These are phyloP conservation scores for Monilinia fructicola DNA, from an alignment of 2,329 filamentous ascomycete genomes.

Conservation along the genomic window DNA sequence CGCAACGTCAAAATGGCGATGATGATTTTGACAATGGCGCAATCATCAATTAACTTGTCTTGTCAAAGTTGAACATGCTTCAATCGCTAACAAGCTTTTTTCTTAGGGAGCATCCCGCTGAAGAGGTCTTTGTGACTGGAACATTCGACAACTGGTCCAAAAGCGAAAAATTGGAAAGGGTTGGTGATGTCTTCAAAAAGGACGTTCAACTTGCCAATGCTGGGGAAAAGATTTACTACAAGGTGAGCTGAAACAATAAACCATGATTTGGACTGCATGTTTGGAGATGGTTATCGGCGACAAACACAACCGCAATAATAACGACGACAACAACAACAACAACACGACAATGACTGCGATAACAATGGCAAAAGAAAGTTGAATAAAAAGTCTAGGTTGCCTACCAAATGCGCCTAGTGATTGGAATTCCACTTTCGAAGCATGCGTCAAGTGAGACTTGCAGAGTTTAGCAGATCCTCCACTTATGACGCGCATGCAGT, in stretches of 20 bases:
- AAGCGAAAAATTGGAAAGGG: constrained; percentile 78
- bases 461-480: constrained; percentile 16
- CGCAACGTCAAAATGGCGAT: not conserved
- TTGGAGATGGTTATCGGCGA: not conserved
- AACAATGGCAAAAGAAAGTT: constrained; percentile 8
- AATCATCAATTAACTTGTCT: not conserved
- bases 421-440: constrained; percentile 19
- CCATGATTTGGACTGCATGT: not conserved
- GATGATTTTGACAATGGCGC: not conserved
- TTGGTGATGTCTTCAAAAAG: constrained; percentile 74
- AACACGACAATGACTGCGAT: too few species aligned
- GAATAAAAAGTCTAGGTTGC: not conserved
- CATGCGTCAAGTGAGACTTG: constrained; percentile 14
- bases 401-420: constrained; percentile 15
- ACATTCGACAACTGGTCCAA: constrained; percentile 94
- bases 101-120: constrained; percentile 76
- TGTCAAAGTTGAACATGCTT: not conserved
- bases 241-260: constrained; percentile 61
- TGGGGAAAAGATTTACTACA: constrained; percentile 82
- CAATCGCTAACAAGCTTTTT: constrained; percentile 1
- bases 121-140: constrained; percentile 88
- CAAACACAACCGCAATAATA: too few species aligned
- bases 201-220: constrained; percentile 68
- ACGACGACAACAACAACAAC: too few species aligned
- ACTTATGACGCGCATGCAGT: constrained; percentile 24